A percentile compares a stretch with the other conserved stretches of the same genome.
These are phyloP conservation scores for Plasmodium ovale DNA, from an alignment of 169 alveolate species.

Conservation along the genomic window DNA sequence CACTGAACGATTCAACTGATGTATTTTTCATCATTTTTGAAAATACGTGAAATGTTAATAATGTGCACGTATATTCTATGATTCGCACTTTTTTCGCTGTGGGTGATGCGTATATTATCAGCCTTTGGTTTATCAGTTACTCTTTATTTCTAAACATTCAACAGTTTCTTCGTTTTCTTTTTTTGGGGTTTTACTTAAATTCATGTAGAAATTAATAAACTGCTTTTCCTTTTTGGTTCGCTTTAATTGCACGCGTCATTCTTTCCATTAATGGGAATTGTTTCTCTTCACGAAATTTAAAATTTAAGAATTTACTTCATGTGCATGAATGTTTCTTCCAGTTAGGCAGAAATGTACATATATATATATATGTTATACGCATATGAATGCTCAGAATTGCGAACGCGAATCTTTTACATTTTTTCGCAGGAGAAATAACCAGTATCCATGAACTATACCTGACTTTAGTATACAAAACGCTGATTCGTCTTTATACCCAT, in stretches of 20 bases:
- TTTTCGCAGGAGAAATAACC: background rate
- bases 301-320: background rate
- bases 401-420: background rate
- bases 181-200: too few relatives aligned
- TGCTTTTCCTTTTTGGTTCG: too few relatives aligned
- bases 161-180: too few relatives aligned
- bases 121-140: background rate
- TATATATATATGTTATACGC: background rate
- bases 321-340: background rate
- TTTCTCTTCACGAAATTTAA: background rate
- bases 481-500: background rate
- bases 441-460: background rate
- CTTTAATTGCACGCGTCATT: too few relatives aligned
- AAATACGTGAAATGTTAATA: background rate
- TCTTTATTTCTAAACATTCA: background rate
- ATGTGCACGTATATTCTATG: background rate
- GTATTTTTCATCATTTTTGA: background rate
- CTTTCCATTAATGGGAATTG: background rate
- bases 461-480: background rate
- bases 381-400: too few relatives aligned
- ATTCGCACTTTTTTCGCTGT: background rate
- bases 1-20: background rate
- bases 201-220: too few relatives aligned
- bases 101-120: background rate
- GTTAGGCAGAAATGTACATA: background rate